Evolutionary conservation across 768 basidiomycete species (phyloP), one percentile per base, ranked within the genome.

Genomic region (Mrakia blollopis): DNA sequence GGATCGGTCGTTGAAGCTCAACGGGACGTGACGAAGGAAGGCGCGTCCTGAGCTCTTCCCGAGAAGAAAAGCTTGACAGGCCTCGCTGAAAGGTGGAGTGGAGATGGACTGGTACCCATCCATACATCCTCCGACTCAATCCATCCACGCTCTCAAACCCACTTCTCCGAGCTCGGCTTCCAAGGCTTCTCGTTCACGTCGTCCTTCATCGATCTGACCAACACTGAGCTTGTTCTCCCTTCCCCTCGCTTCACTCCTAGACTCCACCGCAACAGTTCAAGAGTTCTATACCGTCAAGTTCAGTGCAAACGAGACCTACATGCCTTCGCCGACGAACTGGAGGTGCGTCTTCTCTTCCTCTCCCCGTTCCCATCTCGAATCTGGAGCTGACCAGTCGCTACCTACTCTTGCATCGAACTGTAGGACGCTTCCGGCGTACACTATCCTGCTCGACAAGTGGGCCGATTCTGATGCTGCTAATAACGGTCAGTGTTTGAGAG

Each of bases 401-500:
- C 2, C 70, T 25, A 14, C 30, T 28, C 16, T 14, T 23, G 10
- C 16, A 6, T 0, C 21, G 28, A 61, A 6, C 39, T 41, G 39
- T 41, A 77, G 76, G 39, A 54, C 52, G 1, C 50, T 82, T 39
- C 84, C 84, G 14, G 79, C 78, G 35, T 84, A 84, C 78, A 84
- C 83, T 6, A 68, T 84, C 14, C 78, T 97, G 73, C 84, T 94
- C 80, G 94, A 97, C 87, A 96, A 96, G 84, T 94, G 92, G 81
- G 92, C 92, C 23, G 93, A 96, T 80, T 94, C 93, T 0, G 91
- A 93, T 82, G 94, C 94, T 3, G 84, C 89, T 61, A 97, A 96
- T 82, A 94, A 97, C 83, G 92, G 65, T 61, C 11, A 28, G 37
- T 74, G 18, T 63, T 32, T n/a, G 11, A 25, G 25, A 16, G 8